A percentile compares a stretch with the other conserved stretches of the same genome.
phyloP scores from a whole-genome alignment of 1,284 basidiomycete species.

The Gastroboletus turbinatus region DNA sequence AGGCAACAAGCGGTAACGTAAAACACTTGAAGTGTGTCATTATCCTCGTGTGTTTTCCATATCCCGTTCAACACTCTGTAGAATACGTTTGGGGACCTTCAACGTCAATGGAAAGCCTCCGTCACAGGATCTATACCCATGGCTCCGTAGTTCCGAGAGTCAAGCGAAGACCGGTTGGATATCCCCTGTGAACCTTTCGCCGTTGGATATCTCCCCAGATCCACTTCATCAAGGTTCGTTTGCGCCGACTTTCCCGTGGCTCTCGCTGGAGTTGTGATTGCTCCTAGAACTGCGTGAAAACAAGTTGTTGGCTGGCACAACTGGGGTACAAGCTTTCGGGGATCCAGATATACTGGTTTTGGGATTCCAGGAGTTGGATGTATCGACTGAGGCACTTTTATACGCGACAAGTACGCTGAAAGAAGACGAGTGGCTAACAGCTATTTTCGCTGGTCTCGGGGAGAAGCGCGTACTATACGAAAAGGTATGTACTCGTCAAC shows the following conservation, averaged over 20 bases:
- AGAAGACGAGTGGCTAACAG: conserved; percentile 68
- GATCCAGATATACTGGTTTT: conserved; percentile 68
- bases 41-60: background rate
- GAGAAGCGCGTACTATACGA: conserved; percentile 61
- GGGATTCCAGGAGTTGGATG: conserved; percentile 76
- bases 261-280: background rate
- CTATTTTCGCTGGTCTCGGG: conserved; percentile 66
- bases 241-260: background rate
- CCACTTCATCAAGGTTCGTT: conserved; percentile 17
- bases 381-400: conserved; percentile 70
- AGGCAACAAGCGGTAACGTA: conserved; percentile 31
- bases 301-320: conserved; percentile 19
- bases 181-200: conserved; percentile 42
- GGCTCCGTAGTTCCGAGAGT: conserved; percentile 37
- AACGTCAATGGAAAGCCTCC: conserved; percentile 77
- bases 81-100: conserved; percentile 71
- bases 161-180: conserved; percentile 19
- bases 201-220: conserved; percentile 27
- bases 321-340: conserved; percentile 18
- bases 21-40: conserved; percentile 27
- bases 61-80: conserved; percentile 24
- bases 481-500: conserved; percentile 47
- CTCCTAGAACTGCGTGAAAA: conserved; percentile 11
- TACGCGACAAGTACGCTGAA: conserved; percentile 58
- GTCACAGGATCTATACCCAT: conserved; percentile 60